phyloP scores from a whole-genome alignment of 148 eudicot species.

The Diospyros lotus region DNA sequence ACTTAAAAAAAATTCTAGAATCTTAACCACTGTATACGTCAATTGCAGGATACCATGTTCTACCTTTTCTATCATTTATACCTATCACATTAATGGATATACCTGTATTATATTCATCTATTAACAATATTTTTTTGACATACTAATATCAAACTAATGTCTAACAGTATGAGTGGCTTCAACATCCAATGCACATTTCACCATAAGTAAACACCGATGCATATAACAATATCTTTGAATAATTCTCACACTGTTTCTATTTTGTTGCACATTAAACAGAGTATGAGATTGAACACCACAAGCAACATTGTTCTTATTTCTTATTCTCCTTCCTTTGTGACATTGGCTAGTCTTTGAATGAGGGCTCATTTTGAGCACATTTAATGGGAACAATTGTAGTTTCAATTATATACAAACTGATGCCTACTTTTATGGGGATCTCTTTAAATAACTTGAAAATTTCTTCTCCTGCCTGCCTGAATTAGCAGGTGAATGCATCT shows the following conservation, averaged over 20 bases:
- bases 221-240: neutral
- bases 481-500: conserved; percentile 18
- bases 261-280: conserved; percentile 4
- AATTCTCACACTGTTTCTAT: neutral
- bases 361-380: conserved; percentile 14
- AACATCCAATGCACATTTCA: too few species aligned
- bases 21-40: too few species aligned
- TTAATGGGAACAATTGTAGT: conserved; percentile 7
- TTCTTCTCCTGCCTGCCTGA: conserved; percentile 15
- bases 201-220: too few species aligned
- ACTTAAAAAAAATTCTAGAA: too few species aligned
- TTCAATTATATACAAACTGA: conserved; percentile 9
- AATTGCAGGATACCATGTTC: neutral
- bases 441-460: neutral
- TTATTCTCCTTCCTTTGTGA: neutral
- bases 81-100: too few species aligned
- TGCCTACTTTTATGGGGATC: conserved; percentile 12
- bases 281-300: neutral
- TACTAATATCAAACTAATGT: too few species aligned
- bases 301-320: neutral
- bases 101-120: too few species aligned
- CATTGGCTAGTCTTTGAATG: conserved; percentile 6
- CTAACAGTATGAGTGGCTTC: too few species aligned
- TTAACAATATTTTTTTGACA: too few species aligned
- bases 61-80: too few species aligned